Evolutionary conservation across 2,329 filamentous ascomycete species (phyloP).

Genomic region (Eutypa lata): DNA sequence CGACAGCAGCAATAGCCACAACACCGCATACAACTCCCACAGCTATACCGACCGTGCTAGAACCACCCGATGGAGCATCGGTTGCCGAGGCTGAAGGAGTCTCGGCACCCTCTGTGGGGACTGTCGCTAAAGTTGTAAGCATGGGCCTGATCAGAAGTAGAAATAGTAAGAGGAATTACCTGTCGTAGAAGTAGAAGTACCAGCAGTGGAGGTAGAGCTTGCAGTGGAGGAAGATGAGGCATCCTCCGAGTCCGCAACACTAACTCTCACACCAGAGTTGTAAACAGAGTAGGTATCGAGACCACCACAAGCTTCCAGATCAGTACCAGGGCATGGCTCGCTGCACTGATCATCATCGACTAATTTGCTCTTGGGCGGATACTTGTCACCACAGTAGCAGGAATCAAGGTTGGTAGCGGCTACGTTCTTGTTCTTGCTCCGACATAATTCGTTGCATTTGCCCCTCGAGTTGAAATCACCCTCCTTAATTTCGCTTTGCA

Average conservation of each 20-base stretch:
- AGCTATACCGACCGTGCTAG: conserved; percentile 81
- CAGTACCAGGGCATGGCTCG: conserved; percentile 62
- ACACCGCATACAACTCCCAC: conserved; percentile 86
- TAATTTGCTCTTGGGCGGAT: conserved; percentile 57
- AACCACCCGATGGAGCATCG: conserved; percentile 32
- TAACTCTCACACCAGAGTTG: conserved; percentile 47
- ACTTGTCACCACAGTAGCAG: conserved; percentile 71
- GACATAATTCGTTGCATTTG: conserved; percentile 39
- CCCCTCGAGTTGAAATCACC: conserved; percentile 37
- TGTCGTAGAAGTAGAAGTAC: conserved; percentile 2
- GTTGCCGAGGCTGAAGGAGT: conserved; percentile 22
- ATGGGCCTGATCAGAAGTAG: not conserved
- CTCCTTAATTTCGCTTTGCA: conserved; percentile 9
- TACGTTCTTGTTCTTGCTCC: conserved; percentile 47
- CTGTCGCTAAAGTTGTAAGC: not conserved
- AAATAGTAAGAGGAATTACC: conserved; percentile 1
- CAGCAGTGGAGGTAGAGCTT: conserved; percentile 15
- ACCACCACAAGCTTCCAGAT: conserved; percentile 58
- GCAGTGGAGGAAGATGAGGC: conserved; percentile 21
- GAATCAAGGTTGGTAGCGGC: conserved; percentile 58
- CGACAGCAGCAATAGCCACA: conserved; percentile 61
- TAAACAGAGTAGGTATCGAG: conserved; percentile 43
- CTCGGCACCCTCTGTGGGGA: not conserved
- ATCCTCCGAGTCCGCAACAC: conserved; percentile 32
- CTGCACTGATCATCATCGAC: conserved; percentile 61